Percentiles rank a stretch among this genome's conserved stretches.
Conservation (phyloP, 129 eudicot genomes). For the Artemisia annua region DNA sequence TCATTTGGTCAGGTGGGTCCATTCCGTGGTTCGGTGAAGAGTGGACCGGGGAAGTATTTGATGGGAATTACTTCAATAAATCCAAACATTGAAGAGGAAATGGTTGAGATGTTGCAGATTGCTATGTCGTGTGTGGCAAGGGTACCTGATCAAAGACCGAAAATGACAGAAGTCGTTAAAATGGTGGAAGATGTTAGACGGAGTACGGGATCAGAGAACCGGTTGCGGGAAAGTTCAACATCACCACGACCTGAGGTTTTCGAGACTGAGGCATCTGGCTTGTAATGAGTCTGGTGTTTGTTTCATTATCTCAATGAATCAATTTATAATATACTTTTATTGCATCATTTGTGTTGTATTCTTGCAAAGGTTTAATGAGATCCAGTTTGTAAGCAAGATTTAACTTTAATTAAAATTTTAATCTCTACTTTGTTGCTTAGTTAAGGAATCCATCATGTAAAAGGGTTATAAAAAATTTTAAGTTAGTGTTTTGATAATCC, state of each 20-base stretch:
- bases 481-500: too few species aligned
- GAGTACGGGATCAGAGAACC: slow-evolving; percentile 29
- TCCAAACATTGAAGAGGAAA: slow-evolving; percentile 84
- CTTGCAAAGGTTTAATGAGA: slow-evolving; percentile 23
- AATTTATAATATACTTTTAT: slow-evolving; percentile 11
- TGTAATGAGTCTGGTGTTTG: slow-evolving; percentile 15
- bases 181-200: slow-evolving; percentile 75
- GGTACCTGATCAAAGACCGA: slow-evolving; percentile 76
- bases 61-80: slow-evolving; percentile 72
- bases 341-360: slow-evolving; percentile 34
- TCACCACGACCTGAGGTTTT: slow-evolving; percentile 30
- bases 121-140: slow-evolving; percentile 87
- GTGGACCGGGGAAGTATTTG: slow-evolving; percentile 98
- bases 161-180: slow-evolving; percentile 69
- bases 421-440: background rate
- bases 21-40: slow-evolving; percentile 94
- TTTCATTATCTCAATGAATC: slow-evolving; percentile 71
- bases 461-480: too few species aligned
- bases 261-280: slow-evolving; percentile 29
- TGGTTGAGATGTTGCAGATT: slow-evolving; percentile 92
- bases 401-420: slow-evolving; percentile 13
- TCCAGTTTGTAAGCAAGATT: slow-evolving; percentile 29
- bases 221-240: slow-evolving; percentile 40
- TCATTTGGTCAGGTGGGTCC: slow-evolving; percentile 96
- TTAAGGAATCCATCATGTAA: too few species aligned